Conservation (phyloP, 2,329 filamentous ascomycete species). For the Paecilomyces fulvus region DNA sequence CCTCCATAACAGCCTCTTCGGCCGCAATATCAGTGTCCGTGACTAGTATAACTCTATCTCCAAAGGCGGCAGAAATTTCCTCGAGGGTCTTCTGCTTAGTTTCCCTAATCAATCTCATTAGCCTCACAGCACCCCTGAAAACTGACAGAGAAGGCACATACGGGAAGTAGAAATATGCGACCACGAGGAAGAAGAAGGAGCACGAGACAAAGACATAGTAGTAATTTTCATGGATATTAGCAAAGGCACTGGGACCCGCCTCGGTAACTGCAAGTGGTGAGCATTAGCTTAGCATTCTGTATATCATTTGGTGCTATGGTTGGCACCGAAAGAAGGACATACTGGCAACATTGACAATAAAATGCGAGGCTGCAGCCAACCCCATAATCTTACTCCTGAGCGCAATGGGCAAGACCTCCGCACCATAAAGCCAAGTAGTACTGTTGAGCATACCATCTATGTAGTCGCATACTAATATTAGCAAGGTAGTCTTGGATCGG, state of each 20-base stretch:
- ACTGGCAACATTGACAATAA: constrained; percentile 47
- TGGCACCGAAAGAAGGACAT: background rate
- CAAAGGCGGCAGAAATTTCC: constrained; percentile 42
- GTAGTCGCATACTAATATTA: background rate
- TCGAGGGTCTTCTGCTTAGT: constrained; percentile 42
- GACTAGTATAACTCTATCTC: constrained; percentile 35
- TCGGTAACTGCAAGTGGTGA: constrained; percentile 34
- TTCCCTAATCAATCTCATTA: constrained; percentile 24
- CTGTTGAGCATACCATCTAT: constrained; percentile 45
- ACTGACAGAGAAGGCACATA: constrained; percentile 16
- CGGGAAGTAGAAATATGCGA: constrained; percentile 50
- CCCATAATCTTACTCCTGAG: constrained; percentile 50
- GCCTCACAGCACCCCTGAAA: background rate
- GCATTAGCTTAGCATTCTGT: constrained; percentile 1
- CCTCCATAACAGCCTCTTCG: constrained; percentile 8
- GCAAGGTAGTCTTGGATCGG: background rate
- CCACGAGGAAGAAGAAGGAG: constrained; percentile 42
- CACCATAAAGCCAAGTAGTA: constrained; percentile 49
- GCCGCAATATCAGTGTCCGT: constrained; percentile 5
- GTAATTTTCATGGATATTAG: constrained; percentile 51
- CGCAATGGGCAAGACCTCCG: constrained; percentile 47
- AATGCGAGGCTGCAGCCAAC: constrained; percentile 45
- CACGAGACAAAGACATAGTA: constrained; percentile 53
- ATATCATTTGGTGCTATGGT: constrained; percentile 2
- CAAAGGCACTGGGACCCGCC: constrained; percentile 48